Percentiles rank a stretch among this genome's conserved stretches.
Conservation (phyloP, 1,284 basidiomycete genomes). For the Ustilago tritici region DNA sequence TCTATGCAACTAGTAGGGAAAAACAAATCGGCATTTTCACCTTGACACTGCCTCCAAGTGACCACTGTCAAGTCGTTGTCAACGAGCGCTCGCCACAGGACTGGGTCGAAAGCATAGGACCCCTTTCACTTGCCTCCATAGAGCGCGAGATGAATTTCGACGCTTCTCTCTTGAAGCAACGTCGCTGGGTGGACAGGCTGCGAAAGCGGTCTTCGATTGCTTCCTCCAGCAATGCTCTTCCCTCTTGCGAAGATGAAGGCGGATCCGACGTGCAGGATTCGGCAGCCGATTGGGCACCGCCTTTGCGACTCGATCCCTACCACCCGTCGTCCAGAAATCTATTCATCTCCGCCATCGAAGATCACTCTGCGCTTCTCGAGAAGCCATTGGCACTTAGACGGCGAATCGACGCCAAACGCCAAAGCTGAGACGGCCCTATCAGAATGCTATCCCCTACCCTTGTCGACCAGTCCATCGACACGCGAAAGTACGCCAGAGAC, state of each 20-base stretch:
- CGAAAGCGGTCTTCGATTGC: background rate
- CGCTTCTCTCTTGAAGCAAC: conserved; percentile 11
- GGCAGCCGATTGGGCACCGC: conserved; percentile 6
- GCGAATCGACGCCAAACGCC: background rate
- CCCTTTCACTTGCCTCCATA: conserved; percentile 19
- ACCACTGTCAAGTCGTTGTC: conserved; percentile 5
- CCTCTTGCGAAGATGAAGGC: background rate
- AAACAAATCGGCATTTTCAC: background rate
- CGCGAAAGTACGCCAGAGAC: background rate
- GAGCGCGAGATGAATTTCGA: conserved; percentile 33
- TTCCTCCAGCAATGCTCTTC: background rate
- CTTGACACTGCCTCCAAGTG: background rate
- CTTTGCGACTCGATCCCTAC: conserved; percentile 14
- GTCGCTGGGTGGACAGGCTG: conserved; percentile 21
- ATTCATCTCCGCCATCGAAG: background rate
- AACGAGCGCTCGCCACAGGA: background rate
- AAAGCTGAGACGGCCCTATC: background rate
- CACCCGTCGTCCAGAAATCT: conserved; percentile 18
- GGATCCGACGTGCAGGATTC: conserved; percentile 6
- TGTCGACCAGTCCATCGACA: background rate
- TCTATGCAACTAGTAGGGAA: conserved; percentile 1
- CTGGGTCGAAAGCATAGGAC: conserved; percentile 15
- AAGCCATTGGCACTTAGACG: conserved; percentile 4
- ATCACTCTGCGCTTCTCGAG: background rate
- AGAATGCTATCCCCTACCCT: background rate